A percentile compares a stretch with the other conserved stretches of the same genome.
phyloP scores from a whole-genome alignment of 75 land plant genomes.

The Sequoia sempervirens region DNA sequence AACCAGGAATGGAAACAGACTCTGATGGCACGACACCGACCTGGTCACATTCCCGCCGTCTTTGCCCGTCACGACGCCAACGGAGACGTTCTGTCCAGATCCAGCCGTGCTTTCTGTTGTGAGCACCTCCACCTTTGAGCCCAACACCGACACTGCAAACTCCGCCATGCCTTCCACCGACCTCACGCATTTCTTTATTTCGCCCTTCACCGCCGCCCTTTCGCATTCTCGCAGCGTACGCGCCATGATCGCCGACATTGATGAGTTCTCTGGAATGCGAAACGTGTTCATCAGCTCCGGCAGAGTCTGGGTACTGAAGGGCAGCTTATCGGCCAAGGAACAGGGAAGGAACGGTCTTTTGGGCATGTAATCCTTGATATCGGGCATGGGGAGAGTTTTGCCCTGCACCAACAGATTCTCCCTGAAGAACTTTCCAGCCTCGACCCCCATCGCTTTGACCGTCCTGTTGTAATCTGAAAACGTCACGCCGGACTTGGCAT shows the following conservation, averaged over 20 bases:
- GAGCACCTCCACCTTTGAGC: constrained; percentile 4
- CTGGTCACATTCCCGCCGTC: constrained; percentile 7
- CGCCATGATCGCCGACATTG: neutral
- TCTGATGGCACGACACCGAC: constrained; percentile 18
- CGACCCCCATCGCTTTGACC: too few species aligned
- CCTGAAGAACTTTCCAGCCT: too few species aligned
- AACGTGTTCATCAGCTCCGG: constrained; percentile 8
- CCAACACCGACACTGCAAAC: constrained; percentile 18
- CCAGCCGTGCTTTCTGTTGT: constrained; percentile 16
- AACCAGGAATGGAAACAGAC: constrained; percentile 22
- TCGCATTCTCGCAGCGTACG: constrained; percentile 9
- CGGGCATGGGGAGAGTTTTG: constrained; percentile 13
- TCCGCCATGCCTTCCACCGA: constrained; percentile 23
- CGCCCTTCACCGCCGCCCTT: constrained; percentile 18
- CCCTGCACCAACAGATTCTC: too few species aligned
- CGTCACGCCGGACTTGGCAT: constrained; percentile 18
- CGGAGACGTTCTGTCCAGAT: neutral
- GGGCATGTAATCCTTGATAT: constrained; percentile 20
- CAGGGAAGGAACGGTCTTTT: constrained; percentile 18
- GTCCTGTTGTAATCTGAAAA: constrained; percentile 4
- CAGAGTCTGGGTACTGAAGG: constrained; percentile 6
- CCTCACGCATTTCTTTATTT: constrained; percentile 12
- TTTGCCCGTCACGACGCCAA: neutral
- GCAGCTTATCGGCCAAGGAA: neutral
- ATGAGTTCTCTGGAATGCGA: neutral